Evolutionary conservation across 331 rosid species (phyloP).

Genomic region (Prunus yedoensis): DNA sequence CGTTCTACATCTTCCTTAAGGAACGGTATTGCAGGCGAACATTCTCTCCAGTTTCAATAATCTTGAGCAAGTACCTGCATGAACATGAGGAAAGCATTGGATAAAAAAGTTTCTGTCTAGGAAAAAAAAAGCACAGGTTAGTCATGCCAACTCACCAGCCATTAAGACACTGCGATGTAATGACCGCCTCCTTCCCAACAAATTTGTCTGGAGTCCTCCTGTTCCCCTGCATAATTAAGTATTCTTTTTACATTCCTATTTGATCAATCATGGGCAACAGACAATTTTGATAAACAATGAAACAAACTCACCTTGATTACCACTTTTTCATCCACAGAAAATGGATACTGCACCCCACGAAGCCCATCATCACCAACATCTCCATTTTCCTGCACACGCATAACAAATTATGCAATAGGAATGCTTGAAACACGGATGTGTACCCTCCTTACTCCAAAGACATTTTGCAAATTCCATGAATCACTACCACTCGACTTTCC

Average conservation of each 20-base stretch:
- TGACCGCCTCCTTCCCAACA: constrained; percentile 99
- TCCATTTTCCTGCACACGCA: constrained; percentile 69
- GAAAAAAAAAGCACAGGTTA: constrained; percentile 11
- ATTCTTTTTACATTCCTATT: constrained; percentile 15
- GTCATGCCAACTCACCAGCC: constrained; percentile 79
- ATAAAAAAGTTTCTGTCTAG: neutral
- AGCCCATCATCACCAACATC: constrained; percentile 64
- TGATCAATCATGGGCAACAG: constrained; percentile 14
- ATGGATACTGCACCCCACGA: constrained; percentile 91
- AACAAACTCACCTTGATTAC: constrained; percentile 69
- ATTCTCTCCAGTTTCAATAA: constrained; percentile 80
- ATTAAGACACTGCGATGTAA: constrained; percentile 98
- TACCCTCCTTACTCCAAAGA: neutral
- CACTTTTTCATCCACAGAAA: constrained; percentile 94
- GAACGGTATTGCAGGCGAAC: constrained; percentile 96
- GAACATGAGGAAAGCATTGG: constrained; percentile 15
- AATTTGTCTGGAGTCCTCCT: constrained; percentile 94
- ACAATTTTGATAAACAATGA: constrained; percentile 6
- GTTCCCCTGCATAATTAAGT: constrained; percentile 71
- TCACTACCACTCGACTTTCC: no score
- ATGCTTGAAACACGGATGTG: constrained; percentile 14
- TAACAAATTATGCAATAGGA: constrained; percentile 19
- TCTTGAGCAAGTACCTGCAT: constrained; percentile 89
- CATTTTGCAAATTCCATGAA: neutral
- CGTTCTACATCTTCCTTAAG: constrained; percentile 66